Base-by-base conservation (phyloP, 352 stramenopile genomes). In the Pythium pyrilobum region DNA sequence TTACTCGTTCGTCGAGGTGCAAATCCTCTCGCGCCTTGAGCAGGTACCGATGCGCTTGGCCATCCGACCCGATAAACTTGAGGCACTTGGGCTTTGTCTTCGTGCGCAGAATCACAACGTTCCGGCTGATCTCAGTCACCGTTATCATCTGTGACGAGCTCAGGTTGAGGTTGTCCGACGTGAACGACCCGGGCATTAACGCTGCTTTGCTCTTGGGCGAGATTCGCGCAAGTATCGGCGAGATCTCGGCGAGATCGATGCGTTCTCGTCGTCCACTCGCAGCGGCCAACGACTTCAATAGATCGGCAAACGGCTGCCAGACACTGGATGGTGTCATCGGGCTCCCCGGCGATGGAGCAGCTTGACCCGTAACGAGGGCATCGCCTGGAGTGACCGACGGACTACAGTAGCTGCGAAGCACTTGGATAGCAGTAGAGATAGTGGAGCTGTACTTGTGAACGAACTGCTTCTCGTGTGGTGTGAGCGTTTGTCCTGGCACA, bases 61-160 rank as follows among this genome's bases (percentile, higher is more conserved):
- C 88, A 50, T 96, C 71, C 1, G 76, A 89, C 23, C 84, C 87
- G 20, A 85, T 54, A 13, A 97, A 79, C 43, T 75, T 72, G 34
- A 97, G 48, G 5, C 74, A 81, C 46, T 97, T 97, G 0, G 88
- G 88, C 37, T 89, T 92, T 2, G 84, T 95, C 62, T 95, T 95
- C 3, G 84, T 91, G 51, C 75, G 66, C 4, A 95, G 53, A 27
- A 95, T 65, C 4, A 53, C 38, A n/a, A 92, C 77, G 37, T n/a
- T 64, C 24, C 39, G 41, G 28, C 27, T 52, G 20, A 52, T 23
- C 44, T 66, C 31, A 24, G 31, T 52, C 43, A 69, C 43, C 60
- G 59, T 38, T 24, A 64, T 43, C 15, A 42, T 42, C 13, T 54
- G n/a, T 1, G 36, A 46, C 1, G 23, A 42, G 16, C 29, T 40